Percentiles rank a stretch among this genome's conserved stretches.
These are phyloP conservation scores for Kodamaea jinghongensis DNA, from an alignment of 805 yeast genomes.

Conservation along the genomic window DNA sequence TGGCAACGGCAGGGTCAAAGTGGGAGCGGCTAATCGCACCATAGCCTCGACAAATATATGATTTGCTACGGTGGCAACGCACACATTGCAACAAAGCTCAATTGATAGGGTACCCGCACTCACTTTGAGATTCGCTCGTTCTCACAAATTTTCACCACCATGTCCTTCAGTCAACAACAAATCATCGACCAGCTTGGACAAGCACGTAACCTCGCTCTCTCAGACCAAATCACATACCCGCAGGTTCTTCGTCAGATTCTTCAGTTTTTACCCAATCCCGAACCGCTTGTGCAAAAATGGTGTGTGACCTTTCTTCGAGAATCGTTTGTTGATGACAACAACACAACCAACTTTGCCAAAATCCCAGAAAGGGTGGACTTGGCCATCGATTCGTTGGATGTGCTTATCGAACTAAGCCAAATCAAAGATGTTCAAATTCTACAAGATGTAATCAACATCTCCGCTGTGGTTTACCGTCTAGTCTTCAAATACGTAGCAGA, in stretches of 20 bases:
- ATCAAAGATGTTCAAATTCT: conserved; percentile 31
- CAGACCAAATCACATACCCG: conserved; percentile 31
- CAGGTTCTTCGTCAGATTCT: conserved; percentile 45
- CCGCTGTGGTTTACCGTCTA: conserved; percentile 41
- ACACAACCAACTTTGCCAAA: conserved; percentile 12
- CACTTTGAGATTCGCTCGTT: too few species aligned
- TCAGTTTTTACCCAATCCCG: conserved; percentile 35
- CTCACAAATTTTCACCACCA: conserved; percentile 2
- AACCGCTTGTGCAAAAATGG: conserved; percentile 37
- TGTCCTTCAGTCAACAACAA: conserved; percentile 13
- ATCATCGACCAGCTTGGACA: conserved; percentile 33
- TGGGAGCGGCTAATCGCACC: too few species aligned
- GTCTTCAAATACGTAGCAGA: conserved; percentile 46
- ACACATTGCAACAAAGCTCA: too few species aligned
- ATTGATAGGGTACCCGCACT: too few species aligned
- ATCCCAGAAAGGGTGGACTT: conserved; percentile 30
- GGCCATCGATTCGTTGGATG: conserved; percentile 40
- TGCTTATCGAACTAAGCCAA: conserved; percentile 25
- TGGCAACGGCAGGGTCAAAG: too few species aligned
- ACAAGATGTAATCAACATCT: conserved; percentile 31
- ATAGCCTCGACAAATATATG: too few species aligned
- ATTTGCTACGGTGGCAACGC: too few species aligned
- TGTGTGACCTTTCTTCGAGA: conserved; percentile 38
- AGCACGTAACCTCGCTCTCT: conserved; percentile 35
- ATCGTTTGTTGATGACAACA: conserved; percentile 25